These are phyloP conservation scores for Alternaria sp. DNA, from an alignment of 2,329 filamentous ascomycete species.

Conservation along the genomic window DNA sequence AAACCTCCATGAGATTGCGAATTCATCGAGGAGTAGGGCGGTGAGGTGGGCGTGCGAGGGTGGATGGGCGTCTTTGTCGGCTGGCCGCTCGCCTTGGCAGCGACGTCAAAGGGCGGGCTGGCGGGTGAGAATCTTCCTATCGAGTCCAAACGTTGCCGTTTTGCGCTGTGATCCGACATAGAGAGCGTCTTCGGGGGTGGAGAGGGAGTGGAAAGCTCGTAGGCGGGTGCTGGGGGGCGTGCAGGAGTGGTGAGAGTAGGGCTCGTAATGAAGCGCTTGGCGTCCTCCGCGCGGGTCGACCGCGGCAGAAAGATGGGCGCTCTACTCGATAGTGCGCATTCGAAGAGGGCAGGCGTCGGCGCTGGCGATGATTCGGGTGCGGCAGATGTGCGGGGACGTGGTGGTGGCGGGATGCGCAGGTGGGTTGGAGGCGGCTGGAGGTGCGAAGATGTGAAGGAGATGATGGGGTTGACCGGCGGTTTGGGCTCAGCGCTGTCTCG, in stretches of 20 bases:
- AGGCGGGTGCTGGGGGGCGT: constrained; percentile 25
- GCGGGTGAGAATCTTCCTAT: constrained; percentile 56
- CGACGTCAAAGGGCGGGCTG: constrained; percentile 53
- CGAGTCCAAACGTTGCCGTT: constrained; percentile 51
- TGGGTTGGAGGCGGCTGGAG: constrained; percentile 21
- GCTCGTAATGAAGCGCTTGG: constrained; percentile 38
- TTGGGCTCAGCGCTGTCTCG: constrained; percentile 23
- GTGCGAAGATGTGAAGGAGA: constrained; percentile 23
- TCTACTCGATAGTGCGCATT: constrained; percentile 43
- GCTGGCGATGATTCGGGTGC: constrained; percentile 5
- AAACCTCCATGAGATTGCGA: constrained; percentile 51
- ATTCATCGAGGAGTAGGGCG: constrained; percentile 58
- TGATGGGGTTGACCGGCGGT: constrained; percentile 23
- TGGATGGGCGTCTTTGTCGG: constrained; percentile 54
- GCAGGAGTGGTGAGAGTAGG: constrained; percentile 29
- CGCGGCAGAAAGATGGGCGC: constrained; percentile 39
- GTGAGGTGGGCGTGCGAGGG: constrained; percentile 59
- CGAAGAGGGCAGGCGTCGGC: constrained; percentile 24
- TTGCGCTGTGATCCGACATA: constrained; percentile 49
- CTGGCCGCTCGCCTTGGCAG: constrained; percentile 46
- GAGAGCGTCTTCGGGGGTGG: constrained; percentile 19
- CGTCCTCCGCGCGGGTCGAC: constrained; percentile 40
- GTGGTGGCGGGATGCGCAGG: constrained; percentile 12
- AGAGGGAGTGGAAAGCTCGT: constrained; percentile 15
- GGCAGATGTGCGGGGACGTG: constrained; percentile 8